Base-by-base conservation (phyloP, 208 protist genomes). In the Leptomonas seymouri region DNA sequence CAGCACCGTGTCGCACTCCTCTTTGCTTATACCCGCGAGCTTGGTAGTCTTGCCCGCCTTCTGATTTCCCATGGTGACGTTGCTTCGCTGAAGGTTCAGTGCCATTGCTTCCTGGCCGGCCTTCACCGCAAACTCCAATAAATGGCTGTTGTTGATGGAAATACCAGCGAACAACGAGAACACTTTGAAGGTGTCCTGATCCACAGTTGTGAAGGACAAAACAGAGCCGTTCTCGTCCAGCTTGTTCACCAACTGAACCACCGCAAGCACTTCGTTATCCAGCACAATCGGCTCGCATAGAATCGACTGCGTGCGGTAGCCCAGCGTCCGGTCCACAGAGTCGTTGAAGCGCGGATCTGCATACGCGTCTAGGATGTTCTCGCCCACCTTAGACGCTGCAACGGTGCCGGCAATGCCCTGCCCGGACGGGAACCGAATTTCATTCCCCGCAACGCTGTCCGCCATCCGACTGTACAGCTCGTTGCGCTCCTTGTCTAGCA, bases 171-270 rank as follows among this genome's bases (percentile, higher is more conserved):
- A 95, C 48, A 91, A 71, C 16, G 87, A 90, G 69, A 95, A 95
- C 27, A 87, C 78, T 50, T 76, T 72, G 74, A 95, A 92, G 0
- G 90, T 93, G 6, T 84, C 85, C 16, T 67, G 81, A 49, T 95
- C 90, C 2, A 48, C 67, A 18, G 21, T 53, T 1, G 76, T 86
- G 54, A 95, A 95, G 41, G 49, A 63, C 20, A 64, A 68, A 46
- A 94, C 84, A 34, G 64, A 60, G 16, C 89, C 86, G 21, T 89
- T 34, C 6, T 65, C 55, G 58, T 80, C 58, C 23, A 95, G 53
- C 68, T 95, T 95, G 71, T 95, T 95, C 30, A 95, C 85, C 8
- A 95, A 81, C 66, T 95, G 90, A 54, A 91, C 86, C n/a, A 95
- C 90, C 2, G 90, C 90, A 53, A 95, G 84, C 62, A 95, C 84